Percentiles rank a stretch among this genome's conserved stretches.
These are phyloP conservation scores for Fraxinus pennsylvanica DNA, from an alignment of 257 asterid genomes.

Conservation along the genomic window DNA sequence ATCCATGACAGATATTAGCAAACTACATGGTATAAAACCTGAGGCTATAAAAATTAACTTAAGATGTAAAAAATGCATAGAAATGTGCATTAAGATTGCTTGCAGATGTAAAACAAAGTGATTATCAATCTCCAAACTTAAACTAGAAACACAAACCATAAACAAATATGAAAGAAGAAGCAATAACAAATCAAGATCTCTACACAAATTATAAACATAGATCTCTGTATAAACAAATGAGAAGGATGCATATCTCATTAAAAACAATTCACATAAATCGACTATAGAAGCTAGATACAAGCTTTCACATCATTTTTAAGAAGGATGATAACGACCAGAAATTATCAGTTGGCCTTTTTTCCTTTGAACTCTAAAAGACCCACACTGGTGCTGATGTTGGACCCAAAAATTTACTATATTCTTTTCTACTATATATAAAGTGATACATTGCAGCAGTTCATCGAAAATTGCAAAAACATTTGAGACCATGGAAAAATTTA, in stretches of 20 bases:
- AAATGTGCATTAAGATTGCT: not conserved
- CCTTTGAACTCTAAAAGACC: not conserved
- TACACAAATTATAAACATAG: not conserved
- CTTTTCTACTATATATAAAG: not conserved
- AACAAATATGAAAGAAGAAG: conserved; percentile 6
- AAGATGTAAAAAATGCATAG: not conserved
- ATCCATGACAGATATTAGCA: not conserved
- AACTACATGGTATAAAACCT: not conserved
- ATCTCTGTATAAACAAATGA: not conserved
- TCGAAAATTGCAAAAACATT: not conserved
- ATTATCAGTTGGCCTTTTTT: conserved; percentile 2
- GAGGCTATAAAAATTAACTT: not conserved
- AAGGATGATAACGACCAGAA: not conserved
- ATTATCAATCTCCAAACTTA: not conserved
- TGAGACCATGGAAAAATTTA: not conserved
- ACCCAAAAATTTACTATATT: not conserved
- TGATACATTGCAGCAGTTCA: not conserved
- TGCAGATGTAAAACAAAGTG: not conserved
- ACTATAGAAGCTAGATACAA: not conserved
- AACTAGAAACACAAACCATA: not conserved
- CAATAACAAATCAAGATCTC: not conserved
- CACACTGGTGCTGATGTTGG: not conserved
- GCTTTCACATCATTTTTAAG: not conserved
- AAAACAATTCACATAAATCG: not conserved
- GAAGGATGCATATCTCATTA: not conserved